Base-by-base conservation (phyloP, 805 yeast genomes). In the Candida pseudoglaebosa region DNA sequence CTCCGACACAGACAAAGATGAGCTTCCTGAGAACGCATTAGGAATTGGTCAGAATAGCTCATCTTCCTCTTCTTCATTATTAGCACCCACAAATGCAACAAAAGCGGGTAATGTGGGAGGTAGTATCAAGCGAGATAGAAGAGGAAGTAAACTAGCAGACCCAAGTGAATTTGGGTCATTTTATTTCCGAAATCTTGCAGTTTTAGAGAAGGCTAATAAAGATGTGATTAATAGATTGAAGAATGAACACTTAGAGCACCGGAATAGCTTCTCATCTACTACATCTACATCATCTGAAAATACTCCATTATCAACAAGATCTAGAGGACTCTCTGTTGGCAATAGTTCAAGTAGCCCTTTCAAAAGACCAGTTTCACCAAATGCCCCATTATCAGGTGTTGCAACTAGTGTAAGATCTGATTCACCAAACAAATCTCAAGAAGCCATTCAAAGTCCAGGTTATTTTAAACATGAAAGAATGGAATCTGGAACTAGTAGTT, bases 181-280 rank as follows among this genome's bases (percentile, higher is more conserved):
- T 60, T 82, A 86, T 42, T 93, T 86, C 62, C 73, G 96, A 47
- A 93, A 93, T 56, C 65, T 93, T 45, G 82, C 91, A 4, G 93
- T 93, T 4, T 71, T 95, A 40, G 98, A 93, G 50, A 85, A 84
- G 51, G 97, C 96, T 6, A 93, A 93, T 55, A 88, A 87, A 54
- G 97, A 90, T 61, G 90, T 85, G 10, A 88, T 93, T 46, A 85
- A 86, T 52, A 69, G 96, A 45, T 73, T 93, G 54, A 85, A 89
- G 53, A 82, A 73, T 21, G 98, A 91, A 56, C 95, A 87, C 57
- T 48, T 82, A 46, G 86, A 80, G 46, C 80, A 77, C 48, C 67
- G 62, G 44, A 68, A 62, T 39, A 72, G 78, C 36, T 58, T 67
- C 32, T 70, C 82, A 5, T 61, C 74, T 1, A 33, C 36, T 13